Evolutionary conservation across 768 basidiomycete genomes (phyloP).

Genomic region (Rhizopogon vesiculosus): DNA sequence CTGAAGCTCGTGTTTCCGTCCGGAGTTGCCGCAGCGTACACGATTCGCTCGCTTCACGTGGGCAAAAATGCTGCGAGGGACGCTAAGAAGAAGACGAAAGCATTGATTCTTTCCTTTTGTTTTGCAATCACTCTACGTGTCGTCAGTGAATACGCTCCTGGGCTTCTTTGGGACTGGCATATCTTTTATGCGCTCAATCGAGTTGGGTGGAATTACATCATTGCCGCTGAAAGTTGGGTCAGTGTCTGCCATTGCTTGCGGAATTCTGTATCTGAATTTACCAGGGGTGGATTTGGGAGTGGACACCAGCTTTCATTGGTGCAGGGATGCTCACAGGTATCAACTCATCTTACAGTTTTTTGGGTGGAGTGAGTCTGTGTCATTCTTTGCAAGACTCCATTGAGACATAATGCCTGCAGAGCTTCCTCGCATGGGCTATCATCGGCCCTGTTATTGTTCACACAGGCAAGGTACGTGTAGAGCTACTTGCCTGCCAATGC

Average conservation of each 20-base stretch:
- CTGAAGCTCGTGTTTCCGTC: constrained; percentile 63
- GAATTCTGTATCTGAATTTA: constrained; percentile 17
- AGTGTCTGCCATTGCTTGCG: constrained; percentile 11
- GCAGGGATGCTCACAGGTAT: constrained; percentile 55
- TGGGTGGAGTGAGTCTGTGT: constrained; percentile 31
- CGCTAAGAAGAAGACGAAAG: constrained; percentile 53
- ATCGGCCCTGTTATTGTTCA: constrained; percentile 50
- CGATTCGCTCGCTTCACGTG: constrained; percentile 57
- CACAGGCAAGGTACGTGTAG: constrained; percentile 31
- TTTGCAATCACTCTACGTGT: constrained; percentile 49
- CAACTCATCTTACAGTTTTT: constrained; percentile 54
- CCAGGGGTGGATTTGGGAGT: constrained; percentile 20
- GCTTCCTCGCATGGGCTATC: constrained; percentile 61
- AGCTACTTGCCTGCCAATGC: background rate
- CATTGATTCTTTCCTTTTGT: constrained; percentile 42
- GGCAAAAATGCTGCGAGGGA: constrained; percentile 43
- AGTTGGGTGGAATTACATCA: constrained; percentile 56
- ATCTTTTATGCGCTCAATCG: constrained; percentile 57
- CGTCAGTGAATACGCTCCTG: constrained; percentile 53
- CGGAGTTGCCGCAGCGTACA: constrained; percentile 61
- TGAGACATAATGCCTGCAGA: constrained; percentile 18
- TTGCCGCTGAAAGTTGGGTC: constrained; percentile 57
- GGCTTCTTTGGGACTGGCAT: constrained; percentile 61
- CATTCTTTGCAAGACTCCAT: background rate
- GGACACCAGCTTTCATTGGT: constrained; percentile 54